Evolutionary conservation across 2,329 filamentous ascomycete species (phyloP).

Genomic region (Pseudovirgaria hyperparasitica): DNA sequence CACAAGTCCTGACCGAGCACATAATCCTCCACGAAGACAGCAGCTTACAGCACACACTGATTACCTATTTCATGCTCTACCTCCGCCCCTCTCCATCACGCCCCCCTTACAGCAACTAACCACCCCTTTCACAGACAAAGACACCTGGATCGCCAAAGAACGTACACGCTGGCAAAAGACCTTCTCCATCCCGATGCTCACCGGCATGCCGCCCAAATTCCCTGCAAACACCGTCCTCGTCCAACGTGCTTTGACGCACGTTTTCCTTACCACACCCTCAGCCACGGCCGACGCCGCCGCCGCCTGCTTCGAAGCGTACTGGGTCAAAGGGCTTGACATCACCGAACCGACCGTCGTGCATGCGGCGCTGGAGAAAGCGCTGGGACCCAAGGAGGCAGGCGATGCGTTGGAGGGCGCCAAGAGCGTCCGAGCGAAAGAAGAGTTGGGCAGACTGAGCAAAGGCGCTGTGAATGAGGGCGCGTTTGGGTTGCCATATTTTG

Average conservation of each 20-base stretch:
- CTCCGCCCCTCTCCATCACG: background rate
- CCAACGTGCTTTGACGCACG: constrained; percentile 39
- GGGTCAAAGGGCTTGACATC: constrained; percentile 36
- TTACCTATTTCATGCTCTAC: background rate
- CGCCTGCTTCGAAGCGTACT: constrained; percentile 38
- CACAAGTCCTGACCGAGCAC: too few species aligned
- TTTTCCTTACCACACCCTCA: constrained; percentile 30
- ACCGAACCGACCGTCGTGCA: constrained; percentile 31
- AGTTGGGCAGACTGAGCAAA: constrained; percentile 37
- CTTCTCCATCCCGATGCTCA: constrained; percentile 41
- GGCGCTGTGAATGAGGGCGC: constrained; percentile 39
- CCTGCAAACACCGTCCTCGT: constrained; percentile 38
- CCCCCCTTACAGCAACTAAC: constrained; percentile 5
- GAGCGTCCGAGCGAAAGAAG: constrained; percentile 32
- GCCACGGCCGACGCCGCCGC: constrained; percentile 29
- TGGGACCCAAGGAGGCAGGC: constrained; percentile 35
- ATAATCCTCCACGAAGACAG: too few species aligned
- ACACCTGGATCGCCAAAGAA: constrained; percentile 42
- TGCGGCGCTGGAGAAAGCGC: constrained; percentile 29
- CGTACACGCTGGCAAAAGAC: constrained; percentile 40
- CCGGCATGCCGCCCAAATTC: constrained; percentile 35
- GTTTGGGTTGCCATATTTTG: constrained; percentile 50
- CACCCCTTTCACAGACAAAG: constrained; percentile 37
- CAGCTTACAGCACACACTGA: background rate
- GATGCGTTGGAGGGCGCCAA: constrained; percentile 25